Evolutionary conservation across 768 basidiomycete genomes (phyloP).

Genomic region (Hebeloma cylindrosporum): DNA sequence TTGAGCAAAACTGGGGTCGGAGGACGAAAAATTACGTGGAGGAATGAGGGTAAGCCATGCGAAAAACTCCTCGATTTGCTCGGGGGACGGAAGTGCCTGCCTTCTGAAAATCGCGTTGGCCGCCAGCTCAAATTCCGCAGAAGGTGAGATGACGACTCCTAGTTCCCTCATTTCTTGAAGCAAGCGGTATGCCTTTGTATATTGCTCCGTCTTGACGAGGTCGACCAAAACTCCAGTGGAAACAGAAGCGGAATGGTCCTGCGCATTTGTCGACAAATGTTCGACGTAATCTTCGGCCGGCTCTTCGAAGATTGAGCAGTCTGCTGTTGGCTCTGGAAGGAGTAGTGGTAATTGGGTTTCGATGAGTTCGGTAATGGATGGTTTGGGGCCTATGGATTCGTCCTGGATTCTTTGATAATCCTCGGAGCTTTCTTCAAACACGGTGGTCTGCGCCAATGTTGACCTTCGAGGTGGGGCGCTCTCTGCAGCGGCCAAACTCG

Average conservation of each 20-base stretch:
- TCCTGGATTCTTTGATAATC: slow-evolving; percentile 27
- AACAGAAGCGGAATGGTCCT: slow-evolving; percentile 1
- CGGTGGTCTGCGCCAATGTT: slow-evolving; percentile 1
- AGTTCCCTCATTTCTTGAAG: slow-evolving; percentile 32
- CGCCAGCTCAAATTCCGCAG: slow-evolving; percentile 28
- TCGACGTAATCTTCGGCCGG: slow-evolving; percentile 11
- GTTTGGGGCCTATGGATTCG: slow-evolving; percentile 12
- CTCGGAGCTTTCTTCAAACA: slow-evolving; percentile 33
- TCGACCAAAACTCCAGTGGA: slow-evolving; percentile 21
- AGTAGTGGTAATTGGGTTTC: slow-evolving; percentile 28
- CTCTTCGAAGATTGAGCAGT: slow-evolving; percentile 7
- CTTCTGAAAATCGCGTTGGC: slow-evolving; percentile 25
- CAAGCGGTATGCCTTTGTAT: slow-evolving; percentile 30
- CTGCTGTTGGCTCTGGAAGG: slow-evolving; percentile 23
- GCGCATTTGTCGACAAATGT: neutral
- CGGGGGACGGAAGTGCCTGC: slow-evolving; percentile 2
- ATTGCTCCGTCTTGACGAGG: slow-evolving; percentile 22
- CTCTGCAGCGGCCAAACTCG: slow-evolving; percentile 7
- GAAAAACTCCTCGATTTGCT: slow-evolving; percentile 20
- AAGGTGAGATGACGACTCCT: slow-evolving; percentile 27
- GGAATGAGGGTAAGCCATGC: slow-evolving; percentile 39
- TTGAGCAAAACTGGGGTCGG: slow-evolving; percentile 15
- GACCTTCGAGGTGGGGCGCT: neutral
- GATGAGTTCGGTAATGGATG: slow-evolving; percentile 27
- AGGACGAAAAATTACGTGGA: slow-evolving; percentile 2